Evolutionary conservation across 352 stramenopile species (phyloP).

Genomic region (Albugo candida): DNA sequence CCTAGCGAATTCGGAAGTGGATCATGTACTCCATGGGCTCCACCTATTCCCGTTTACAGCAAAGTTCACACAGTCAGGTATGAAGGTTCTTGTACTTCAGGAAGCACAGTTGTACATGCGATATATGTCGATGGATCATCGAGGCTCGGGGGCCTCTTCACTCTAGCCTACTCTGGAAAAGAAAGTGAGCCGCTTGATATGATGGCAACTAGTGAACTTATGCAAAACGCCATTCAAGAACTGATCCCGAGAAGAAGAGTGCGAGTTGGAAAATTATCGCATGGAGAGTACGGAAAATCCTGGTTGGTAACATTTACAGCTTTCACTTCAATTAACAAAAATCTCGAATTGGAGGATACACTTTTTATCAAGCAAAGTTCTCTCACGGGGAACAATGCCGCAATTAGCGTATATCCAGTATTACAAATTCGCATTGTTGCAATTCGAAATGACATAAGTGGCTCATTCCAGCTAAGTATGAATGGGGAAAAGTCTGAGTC

Average conservation of each 20-base stretch:
- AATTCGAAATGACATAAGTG: slow-evolving; percentile 29
- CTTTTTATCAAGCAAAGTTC: slow-evolving; percentile 59
- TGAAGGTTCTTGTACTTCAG: slow-evolving; percentile 30
- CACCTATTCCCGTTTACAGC: slow-evolving; percentile 22
- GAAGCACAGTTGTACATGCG: slow-evolving; percentile 31
- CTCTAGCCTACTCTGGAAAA: slow-evolving; percentile 70
- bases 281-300: slow-evolving; percentile 41
- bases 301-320: slow-evolving; percentile 85
- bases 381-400: slow-evolving; percentile 45
- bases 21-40: slow-evolving; percentile 16
- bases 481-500: slow-evolving; percentile 25
- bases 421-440: slow-evolving; percentile 42
- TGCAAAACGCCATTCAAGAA: slow-evolving; percentile 76
- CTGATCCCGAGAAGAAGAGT: slow-evolving; percentile 68
- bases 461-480: slow-evolving; percentile 37
- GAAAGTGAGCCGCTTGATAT: slow-evolving; percentile 45
- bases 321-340: not conserved
- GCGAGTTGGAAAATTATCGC: slow-evolving; percentile 53
- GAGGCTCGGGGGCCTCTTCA: slow-evolving; percentile 80
- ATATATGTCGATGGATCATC: slow-evolving; percentile 55
- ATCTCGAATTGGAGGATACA: slow-evolving; percentile 32
- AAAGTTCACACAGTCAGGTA: slow-evolving; percentile 49
- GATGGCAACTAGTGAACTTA: slow-evolving; percentile 56
- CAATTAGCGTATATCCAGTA: slow-evolving; percentile 46
- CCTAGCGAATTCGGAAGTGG: slow-evolving; percentile 15